phyloP scores from a whole-genome alignment of 345 rosid genomes.

The Salix brachista region DNA sequence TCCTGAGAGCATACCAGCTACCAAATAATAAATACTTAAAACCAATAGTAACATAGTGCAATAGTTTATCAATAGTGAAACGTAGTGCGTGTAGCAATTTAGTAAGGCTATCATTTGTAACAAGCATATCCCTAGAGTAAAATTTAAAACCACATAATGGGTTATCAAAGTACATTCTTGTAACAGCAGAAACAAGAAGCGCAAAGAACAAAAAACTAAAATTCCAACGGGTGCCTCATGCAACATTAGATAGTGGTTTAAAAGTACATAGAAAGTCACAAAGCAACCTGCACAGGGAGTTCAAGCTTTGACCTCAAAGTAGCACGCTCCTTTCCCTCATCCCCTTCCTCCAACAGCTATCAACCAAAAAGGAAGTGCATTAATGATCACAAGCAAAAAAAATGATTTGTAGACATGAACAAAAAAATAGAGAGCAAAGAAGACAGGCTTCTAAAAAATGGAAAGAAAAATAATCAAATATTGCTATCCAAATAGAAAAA shows the following conservation, averaged over 20 bases:
- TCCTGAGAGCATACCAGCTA: not conserved
- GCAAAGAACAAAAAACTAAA: not conserved
- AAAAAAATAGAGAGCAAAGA: not conserved
- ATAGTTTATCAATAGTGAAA: not conserved
- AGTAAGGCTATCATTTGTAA: not conserved
- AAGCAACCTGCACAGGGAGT: conserved; percentile 93
- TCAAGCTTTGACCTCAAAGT: conserved; percentile 94
- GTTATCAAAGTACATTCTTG: not conserved
- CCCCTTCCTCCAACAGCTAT: conserved; percentile 90
- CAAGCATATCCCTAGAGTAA: not conserved
- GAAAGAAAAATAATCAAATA: not conserved
- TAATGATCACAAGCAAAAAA: not conserved
- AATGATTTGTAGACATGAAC: not conserved
- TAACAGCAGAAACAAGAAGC: not conserved
- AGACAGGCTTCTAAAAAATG: not conserved
- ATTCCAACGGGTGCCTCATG: not conserved
- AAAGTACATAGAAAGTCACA: not conserved
- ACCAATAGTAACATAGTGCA: not conserved
- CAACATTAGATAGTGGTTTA: not conserved
- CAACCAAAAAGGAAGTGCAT: conserved; percentile 19
- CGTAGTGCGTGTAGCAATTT: not conserved
- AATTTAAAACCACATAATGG: not conserved
- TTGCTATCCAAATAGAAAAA: not conserved
- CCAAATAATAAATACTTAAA: not conserved
- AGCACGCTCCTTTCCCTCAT: conserved; percentile 85